Evolutionary conservation across 306 rosid species (phyloP), one percentile per base, ranked within the genome.

Genomic region (Canavalia gladiata): DNA sequence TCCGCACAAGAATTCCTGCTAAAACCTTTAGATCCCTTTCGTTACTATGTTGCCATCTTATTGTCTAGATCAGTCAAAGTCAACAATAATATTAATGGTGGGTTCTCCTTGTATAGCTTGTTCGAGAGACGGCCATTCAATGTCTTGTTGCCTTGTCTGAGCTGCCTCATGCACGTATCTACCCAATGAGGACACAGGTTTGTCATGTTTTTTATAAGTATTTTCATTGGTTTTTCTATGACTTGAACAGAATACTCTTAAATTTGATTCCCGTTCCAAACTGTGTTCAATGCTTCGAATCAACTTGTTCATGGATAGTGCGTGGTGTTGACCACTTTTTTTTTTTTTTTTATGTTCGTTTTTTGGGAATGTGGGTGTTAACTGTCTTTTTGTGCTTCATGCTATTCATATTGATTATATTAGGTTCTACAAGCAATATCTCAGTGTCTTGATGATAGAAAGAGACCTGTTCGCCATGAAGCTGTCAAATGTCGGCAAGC

Each of bases 71-170:
- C 43, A 30, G 43, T 76, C 66, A 28, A 72, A 57, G 54, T 54
- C 55, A 67, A 50, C 10, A 39, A 71, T 70, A 70, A 52, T 76
- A 55, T 79, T 81, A 58, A 50, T 67, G 69, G 31, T 43, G 60
- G 47, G 76, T 87, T 42, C 80, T 29, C 49, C 42, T 52, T 74
- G 13, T 83, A 82, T 91, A 95, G 99, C 91, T 93, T 87, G 99
- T 95, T 63, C 91, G 99, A 77, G 98, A 95, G 89, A 91, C 98
- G 7, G 94, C 93, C 55, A 85, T 91, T 70, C 98, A 93, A 83
- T 93, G 97, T 86, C 95, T 95, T 35, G 78, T 84, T 80, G 98
- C 96, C 68, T 85, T 89, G 86, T 90, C 98, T 1, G 90, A 87
- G 90, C 87, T 95, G 70, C 99, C 99, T 31, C 88, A 94, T 80